Base-by-base conservation (phyloP, 2,329 filamentous ascomycete genomes). In the Colletotrichum musicola region DNA sequence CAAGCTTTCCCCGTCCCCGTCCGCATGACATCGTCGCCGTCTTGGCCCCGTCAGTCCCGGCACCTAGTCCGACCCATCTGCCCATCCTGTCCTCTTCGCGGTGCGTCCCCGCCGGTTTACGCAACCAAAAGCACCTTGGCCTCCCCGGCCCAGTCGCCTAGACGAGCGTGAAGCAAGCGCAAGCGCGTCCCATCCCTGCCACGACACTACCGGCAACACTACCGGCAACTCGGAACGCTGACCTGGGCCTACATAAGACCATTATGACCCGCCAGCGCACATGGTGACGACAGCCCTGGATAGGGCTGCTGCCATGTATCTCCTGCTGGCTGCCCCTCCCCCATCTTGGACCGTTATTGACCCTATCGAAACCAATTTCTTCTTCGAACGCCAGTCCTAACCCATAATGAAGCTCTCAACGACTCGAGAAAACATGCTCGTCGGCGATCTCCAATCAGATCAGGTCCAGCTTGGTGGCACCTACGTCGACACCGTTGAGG, bases 401-500 rank as follows among this genome's bases (percentile, higher is more conserved):
- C 30, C 30, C 30, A 35, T 35, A 25, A 69, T 57, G 66, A 66
- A 69, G 30, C 56, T 69, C 14, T 25, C 62, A 18, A 47, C 56
- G 27, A 35, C 35, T 18, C 42, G 50, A 30, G 54, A 66, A 35
- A 51, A 14, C 49, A 66, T 56, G 62, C 62, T 44, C 50, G 42
- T 56, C 18, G 62, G 57, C 35, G 35, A 66, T 16, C 44, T 69
- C 13, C 66, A 42, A 22, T 40, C 66, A 27, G 66, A 69, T 40
- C 49, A 69, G 25, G 65, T 55, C 22, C 66, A 40, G 12, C 62
- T 66, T 2, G 50, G 62, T 30, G 68, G 64, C 38, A 56, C 66
- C 60, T 74, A 72, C 57, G 69, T 78, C 62, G 61, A 80, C 68
- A 75, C 64, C 65, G 74, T 80, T 38, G 73, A 67, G 59, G 71